A percentile compares a stretch with the other conserved stretches of the same genome.
Evolutionary conservation across 371 early-diverging fungal species (phyloP).

Genomic region (Basidiobolus heterosporus): DNA sequence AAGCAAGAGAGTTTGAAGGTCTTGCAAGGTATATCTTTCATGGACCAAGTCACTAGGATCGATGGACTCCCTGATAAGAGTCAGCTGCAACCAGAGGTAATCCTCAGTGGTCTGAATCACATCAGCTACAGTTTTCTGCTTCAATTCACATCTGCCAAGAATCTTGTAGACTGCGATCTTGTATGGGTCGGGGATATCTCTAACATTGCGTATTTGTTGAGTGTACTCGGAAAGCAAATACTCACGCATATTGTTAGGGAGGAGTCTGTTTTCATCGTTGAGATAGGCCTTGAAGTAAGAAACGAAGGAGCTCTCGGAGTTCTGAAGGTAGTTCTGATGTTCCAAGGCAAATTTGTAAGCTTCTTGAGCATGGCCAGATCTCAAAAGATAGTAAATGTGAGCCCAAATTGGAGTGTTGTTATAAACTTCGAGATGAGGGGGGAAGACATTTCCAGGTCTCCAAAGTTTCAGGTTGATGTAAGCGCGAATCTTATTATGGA

Average conservation of each 20-base stretch:
- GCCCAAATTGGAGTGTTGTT: slow-evolving; percentile 66
- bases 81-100: slow-evolving; percentile 59
- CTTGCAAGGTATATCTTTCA: slow-evolving; percentile 43
- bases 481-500: slow-evolving; percentile 41
- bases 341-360: slow-evolving; percentile 43
- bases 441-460: slow-evolving; percentile 3
- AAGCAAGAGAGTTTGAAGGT: slow-evolving; percentile 39
- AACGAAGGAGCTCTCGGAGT: slow-evolving; percentile 38
- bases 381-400: slow-evolving; percentile 55
- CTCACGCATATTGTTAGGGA: slow-evolving; percentile 26
- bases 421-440: slow-evolving; percentile 19
- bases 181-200: slow-evolving; percentile 53
- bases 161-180: slow-evolving; percentile 73
- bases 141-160: slow-evolving; percentile 71
- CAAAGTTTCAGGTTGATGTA: slow-evolving; percentile 41
- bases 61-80: slow-evolving; percentile 4
- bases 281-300: slow-evolving; percentile 49
- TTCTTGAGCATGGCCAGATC: slow-evolving; percentile 46
- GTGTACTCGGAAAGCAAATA: slow-evolving; percentile 38
- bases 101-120: slow-evolving; percentile 60
- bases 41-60: slow-evolving; percentile 21
- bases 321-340: slow-evolving; percentile 23
- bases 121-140: slow-evolving; percentile 31
- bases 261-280: slow-evolving; percentile 18
- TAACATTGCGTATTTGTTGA: slow-evolving; percentile 25